Evolutionary conservation across 225 moss, liverwort and hornwort species (phyloP).

Genomic region (Pseudoscleropodium purum): DNA sequence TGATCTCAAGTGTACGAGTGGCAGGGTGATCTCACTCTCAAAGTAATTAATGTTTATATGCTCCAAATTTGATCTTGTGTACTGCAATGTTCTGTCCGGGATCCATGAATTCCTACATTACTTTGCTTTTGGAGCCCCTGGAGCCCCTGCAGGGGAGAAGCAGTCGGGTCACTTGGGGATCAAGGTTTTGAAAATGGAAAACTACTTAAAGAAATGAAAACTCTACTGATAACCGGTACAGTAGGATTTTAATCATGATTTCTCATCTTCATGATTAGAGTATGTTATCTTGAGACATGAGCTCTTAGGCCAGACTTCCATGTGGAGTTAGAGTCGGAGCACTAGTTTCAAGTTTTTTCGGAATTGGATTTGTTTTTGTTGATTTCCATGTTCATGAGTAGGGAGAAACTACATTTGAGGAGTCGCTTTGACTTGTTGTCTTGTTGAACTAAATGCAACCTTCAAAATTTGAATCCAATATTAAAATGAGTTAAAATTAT

Average conservation of each 20-base stretch:
- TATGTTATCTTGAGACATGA: too few relatives aligned
- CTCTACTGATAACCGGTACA: too few relatives aligned
- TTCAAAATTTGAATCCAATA: fast-evolving
- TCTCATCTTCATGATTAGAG: too few relatives aligned
- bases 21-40: background rate
- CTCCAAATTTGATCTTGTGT: background rate
- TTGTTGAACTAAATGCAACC: background rate
- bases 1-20: background rate
- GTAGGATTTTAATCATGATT: too few relatives aligned
- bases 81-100: too few relatives aligned
- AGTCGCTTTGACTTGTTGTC: background rate
- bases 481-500: background rate
- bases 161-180: background rate
- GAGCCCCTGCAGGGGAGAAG: too few relatives aligned
- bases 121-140: too few relatives aligned
- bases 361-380: background rate
- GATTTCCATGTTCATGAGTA: background rate
- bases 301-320: too few relatives aligned
- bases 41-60: too few relatives aligned
- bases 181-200: too few relatives aligned
- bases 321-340: background rate
- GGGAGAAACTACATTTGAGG: background rate
- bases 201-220: too few relatives aligned
- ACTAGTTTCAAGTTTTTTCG: background rate
- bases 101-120: too few relatives aligned